Percentiles rank a stretch among this genome's conserved stretches.
Evolutionary conservation across 805 yeast genomes (phyloP).

Genomic region (Starmera quercuum): DNA sequence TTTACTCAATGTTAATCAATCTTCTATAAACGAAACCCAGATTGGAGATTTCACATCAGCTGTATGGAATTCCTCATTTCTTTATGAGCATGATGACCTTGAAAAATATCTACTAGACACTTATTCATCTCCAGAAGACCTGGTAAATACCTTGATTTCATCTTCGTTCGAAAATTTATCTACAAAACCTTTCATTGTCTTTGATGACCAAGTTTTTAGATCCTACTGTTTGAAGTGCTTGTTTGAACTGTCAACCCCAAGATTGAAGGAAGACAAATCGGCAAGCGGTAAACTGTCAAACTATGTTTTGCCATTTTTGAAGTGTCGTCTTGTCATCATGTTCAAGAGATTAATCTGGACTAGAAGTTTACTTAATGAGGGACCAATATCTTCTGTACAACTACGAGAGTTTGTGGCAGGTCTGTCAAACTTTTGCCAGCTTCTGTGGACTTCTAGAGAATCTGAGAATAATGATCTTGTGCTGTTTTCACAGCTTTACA

Average conservation of each 20-base stretch:
- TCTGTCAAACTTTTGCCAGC: constrained; percentile 33
- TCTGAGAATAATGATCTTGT: constrained; percentile 1
- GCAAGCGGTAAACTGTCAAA: constrained; percentile 13
- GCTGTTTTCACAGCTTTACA: constrained; percentile 3
- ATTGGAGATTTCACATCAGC: constrained; percentile 37
- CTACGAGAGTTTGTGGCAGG: constrained; percentile 49
- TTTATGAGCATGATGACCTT: constrained; percentile 48
- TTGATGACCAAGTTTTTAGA: constrained; percentile 42
- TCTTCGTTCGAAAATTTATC: constrained; percentile 45
- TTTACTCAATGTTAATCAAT: constrained; percentile 29
- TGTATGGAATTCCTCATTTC: constrained; percentile 52
- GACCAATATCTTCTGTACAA: constrained; percentile 64
- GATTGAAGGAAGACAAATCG: background rate
- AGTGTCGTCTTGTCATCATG: constrained; percentile 51
- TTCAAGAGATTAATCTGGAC: constrained; percentile 61
- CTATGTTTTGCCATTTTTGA: constrained; percentile 37
- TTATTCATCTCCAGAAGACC: constrained; percentile 24
- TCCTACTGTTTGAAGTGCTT: constrained; percentile 49
- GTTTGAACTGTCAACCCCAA: constrained; percentile 25
- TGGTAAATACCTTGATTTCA: constrained; percentile 28
- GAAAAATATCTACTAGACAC: constrained; percentile 31
- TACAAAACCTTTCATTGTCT: constrained; percentile 39
- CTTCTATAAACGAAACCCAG: constrained; percentile 20
- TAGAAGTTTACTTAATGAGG: constrained; percentile 44
- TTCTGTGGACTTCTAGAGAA: constrained; percentile 11